phyloP scores from a whole-genome alignment of 768 basidiomycete species.

The Trametopsis cervina region DNA sequence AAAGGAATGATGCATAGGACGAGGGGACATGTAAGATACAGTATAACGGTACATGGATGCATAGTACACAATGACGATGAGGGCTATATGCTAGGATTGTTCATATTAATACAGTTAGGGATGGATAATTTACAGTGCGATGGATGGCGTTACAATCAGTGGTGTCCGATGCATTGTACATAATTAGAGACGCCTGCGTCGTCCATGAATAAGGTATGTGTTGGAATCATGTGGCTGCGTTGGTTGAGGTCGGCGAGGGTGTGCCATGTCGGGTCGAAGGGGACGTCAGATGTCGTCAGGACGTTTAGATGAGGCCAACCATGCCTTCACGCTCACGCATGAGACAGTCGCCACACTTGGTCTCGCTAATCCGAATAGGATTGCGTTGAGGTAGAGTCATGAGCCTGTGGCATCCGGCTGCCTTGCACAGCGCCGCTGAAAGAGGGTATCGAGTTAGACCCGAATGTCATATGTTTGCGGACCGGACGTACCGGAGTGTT shows the following conservation, averaged over 20 bases:
- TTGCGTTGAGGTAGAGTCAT: constrained; percentile 66
- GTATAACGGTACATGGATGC: neutral
- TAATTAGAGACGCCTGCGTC: neutral
- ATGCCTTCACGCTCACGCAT: constrained; percentile 22
- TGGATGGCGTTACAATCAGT: neutral
- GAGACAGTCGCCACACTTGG: constrained; percentile 32
- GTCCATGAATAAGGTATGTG: neutral
- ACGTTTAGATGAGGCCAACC: constrained; percentile 14
- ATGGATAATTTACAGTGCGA: neutral
- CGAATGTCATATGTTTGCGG: neutral
- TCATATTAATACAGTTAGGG: neutral
- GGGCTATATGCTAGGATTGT: neutral
- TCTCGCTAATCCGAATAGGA: constrained; percentile 63
- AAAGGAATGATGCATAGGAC: neutral
- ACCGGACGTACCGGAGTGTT: constrained; percentile 41
- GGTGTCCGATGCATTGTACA: neutral
- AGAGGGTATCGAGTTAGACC: constrained; percentile 1
- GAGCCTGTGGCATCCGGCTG: constrained; percentile 47
- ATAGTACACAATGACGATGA: neutral
- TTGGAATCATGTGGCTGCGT: neutral
- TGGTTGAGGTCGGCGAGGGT: neutral
- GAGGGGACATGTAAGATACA: neutral
- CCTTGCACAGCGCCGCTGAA: constrained; percentile 33
- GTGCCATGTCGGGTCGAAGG: neutral
- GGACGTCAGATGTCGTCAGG: neutral